Conservation (phyloP, 306 rosid genomes). For the Mimosa pudica region DNA sequence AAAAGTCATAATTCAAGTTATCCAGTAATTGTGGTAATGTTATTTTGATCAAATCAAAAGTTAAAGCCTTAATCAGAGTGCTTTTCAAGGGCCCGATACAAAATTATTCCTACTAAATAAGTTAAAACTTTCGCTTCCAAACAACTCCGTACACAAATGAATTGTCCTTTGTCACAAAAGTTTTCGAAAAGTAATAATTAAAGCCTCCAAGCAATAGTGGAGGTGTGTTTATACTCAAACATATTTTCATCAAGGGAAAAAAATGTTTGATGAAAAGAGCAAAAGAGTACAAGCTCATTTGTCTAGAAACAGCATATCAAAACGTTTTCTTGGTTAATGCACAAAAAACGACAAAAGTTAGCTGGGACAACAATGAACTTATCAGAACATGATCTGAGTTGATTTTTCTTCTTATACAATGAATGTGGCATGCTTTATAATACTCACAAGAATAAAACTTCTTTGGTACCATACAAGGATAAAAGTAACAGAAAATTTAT, state of each 20-base stretch:
- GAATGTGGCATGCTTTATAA: background rate
- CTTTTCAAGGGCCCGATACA: background rate
- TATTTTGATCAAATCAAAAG: background rate
- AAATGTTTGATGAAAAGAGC: background rate
- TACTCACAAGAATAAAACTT: background rate
- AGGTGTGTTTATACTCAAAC: background rate
- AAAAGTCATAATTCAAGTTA: background rate
- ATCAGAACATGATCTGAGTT: conserved; percentile 7
- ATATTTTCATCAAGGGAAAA: background rate
- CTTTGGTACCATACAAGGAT: conserved; percentile 28
- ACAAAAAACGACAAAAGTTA: conserved; percentile 4
- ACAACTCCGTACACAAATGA: background rate
- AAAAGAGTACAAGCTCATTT: background rate
- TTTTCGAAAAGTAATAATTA: background rate
- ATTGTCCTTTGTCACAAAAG: background rate
- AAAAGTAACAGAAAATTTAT: conserved; percentile 24
- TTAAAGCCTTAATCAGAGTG: background rate
- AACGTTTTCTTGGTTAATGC: background rate
- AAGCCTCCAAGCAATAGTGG: background rate
- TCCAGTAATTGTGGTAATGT: background rate
- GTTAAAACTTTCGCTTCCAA: background rate
- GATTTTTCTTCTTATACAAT: background rate
- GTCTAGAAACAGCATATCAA: background rate
- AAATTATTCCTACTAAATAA: background rate
- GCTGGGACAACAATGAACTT: conserved; percentile 12